These are phyloP conservation scores for Paramarasmius palmivorus DNA, from an alignment of 1,284 basidiomycete species.

Conservation along the genomic window DNA sequence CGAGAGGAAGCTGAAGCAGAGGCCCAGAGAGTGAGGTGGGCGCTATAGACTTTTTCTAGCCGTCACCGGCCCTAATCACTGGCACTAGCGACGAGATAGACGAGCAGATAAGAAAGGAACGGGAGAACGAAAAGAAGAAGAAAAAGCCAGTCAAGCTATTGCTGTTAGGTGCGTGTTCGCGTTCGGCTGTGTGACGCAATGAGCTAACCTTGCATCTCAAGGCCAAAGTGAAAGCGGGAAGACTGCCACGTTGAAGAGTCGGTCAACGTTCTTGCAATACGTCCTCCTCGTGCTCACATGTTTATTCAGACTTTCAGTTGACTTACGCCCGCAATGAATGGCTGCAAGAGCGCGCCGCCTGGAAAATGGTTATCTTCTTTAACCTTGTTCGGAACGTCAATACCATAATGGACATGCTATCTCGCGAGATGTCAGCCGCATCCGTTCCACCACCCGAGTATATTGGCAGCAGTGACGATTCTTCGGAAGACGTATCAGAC, in stretches of 20 bases:
- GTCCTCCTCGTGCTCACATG: constrained; percentile 7
- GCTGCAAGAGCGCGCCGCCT: constrained; percentile 65
- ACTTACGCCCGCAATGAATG: constrained; percentile 66
- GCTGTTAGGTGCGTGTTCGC: constrained; percentile 45
- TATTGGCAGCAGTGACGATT: constrained; percentile 33
- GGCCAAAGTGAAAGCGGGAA: constrained; percentile 75
- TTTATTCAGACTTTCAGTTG: constrained; percentile 63
- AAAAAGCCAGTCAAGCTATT: constrained; percentile 61
- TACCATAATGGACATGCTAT: constrained; percentile 54
- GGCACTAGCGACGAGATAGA: constrained; percentile 65
- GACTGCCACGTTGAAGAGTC: constrained; percentile 43
- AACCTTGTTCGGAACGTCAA: constrained; percentile 73
- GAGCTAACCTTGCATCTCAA: constrained; percentile 15
- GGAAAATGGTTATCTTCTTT: constrained; percentile 75
- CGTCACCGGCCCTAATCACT: background rate
- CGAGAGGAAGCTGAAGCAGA: constrained; percentile 60
- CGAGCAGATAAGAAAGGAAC: constrained; percentile 60
- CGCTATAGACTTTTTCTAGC: background rate
- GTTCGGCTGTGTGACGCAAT: background rate
- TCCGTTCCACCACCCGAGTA: constrained; percentile 23
- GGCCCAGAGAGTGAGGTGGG: constrained; percentile 44
- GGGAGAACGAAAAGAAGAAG: constrained; percentile 51
- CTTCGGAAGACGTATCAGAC: constrained; percentile 33
- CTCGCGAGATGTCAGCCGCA: constrained; percentile 51
- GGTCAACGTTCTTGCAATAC: constrained; percentile 13